Evolutionary conservation across 495 filamentous ascomycete species (phyloP).

Genomic region (Talaromyces thailandensis): DNA sequence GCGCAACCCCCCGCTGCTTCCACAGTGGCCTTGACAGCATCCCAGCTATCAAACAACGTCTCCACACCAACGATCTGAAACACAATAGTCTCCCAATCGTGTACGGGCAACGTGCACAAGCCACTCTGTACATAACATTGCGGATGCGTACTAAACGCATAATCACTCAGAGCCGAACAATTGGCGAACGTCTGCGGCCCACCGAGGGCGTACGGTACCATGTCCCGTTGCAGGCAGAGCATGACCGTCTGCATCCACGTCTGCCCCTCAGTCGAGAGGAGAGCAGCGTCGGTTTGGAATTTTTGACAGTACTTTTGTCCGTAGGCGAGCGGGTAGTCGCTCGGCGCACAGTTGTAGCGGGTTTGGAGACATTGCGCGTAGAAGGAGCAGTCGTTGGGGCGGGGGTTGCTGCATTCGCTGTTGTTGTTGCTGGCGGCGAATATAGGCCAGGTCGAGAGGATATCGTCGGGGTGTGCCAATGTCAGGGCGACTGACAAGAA

Average conservation of each 20-base stretch:
- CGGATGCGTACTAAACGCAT: slow-evolving; percentile 15
- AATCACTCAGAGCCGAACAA: slow-evolving; percentile 11
- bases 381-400: slow-evolving; percentile 13
- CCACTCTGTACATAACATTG: slow-evolving; percentile 15
- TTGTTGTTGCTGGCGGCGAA: not conserved
- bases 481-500: not conserved
- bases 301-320: slow-evolving; percentile 16
- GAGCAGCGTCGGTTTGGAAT: slow-evolving; percentile 3
- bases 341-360: slow-evolving; percentile 8
- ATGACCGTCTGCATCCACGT: slow-evolving; percentile 15
- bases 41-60: slow-evolving; percentile 13
- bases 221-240: slow-evolving; percentile 13
- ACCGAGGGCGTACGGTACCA: slow-evolving; percentile 10
- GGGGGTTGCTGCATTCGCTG: slow-evolving; percentile 10
- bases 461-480: not conserved
- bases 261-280: slow-evolving; percentile 9
- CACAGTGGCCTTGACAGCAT: slow-evolving; percentile 13
- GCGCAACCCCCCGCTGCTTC: slow-evolving; percentile 11
- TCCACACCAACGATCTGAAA: slow-evolving; percentile 11
- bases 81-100: slow-evolving; percentile 14
- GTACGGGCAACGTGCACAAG: slow-evolving; percentile 11
- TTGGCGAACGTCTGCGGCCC: slow-evolving; percentile 1
- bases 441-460: not conserved
- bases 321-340: slow-evolving; percentile 13
- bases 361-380: slow-evolving; percentile 14